phyloP scores from a whole-genome alignment of 768 basidiomycete genomes.

The Pleurotus tuber-regium region DNA sequence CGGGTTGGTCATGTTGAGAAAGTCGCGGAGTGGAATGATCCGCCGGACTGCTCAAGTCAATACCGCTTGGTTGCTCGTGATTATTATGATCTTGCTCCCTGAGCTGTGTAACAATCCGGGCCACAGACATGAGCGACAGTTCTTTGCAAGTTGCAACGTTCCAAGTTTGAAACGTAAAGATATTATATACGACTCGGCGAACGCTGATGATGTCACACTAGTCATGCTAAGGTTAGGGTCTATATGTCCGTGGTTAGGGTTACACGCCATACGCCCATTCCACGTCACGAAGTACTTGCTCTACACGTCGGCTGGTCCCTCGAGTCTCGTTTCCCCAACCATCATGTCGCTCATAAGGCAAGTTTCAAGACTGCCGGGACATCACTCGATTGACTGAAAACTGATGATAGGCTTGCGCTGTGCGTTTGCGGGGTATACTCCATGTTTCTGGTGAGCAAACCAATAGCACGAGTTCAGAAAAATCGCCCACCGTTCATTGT shows the following conservation, averaged over 20 bases:
- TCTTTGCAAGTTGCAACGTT: no score
- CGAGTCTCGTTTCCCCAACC: constrained; percentile 7
- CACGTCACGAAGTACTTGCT: constrained; percentile 2
- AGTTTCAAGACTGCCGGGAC: background rate
- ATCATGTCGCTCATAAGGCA: constrained; percentile 26
- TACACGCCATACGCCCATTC: constrained; percentile 17
- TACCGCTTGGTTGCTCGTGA: background rate
- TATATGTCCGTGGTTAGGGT: constrained; percentile 21
- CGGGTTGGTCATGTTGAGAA: constrained; percentile 6
- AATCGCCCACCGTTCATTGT: no score
- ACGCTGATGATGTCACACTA: no score
- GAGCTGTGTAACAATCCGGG: background rate
- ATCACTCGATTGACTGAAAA: background rate
- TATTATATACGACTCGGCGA: no score
- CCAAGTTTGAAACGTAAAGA: constrained; percentile 3
- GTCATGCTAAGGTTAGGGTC: constrained; percentile 6
- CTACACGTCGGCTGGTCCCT: constrained; percentile 17
- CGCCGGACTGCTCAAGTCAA: background rate
- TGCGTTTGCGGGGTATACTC: constrained; percentile 90
- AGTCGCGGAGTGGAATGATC: constrained; percentile 4
- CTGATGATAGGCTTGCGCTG: constrained; percentile 54
- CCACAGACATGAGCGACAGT: background rate
- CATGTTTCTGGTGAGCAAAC: constrained; percentile 75
- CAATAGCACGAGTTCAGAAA: no score
- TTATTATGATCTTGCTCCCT: background rate